Evolutionary conservation across 805 yeast species (phyloP).

Genomic region (Candida hispaniensis): DNA sequence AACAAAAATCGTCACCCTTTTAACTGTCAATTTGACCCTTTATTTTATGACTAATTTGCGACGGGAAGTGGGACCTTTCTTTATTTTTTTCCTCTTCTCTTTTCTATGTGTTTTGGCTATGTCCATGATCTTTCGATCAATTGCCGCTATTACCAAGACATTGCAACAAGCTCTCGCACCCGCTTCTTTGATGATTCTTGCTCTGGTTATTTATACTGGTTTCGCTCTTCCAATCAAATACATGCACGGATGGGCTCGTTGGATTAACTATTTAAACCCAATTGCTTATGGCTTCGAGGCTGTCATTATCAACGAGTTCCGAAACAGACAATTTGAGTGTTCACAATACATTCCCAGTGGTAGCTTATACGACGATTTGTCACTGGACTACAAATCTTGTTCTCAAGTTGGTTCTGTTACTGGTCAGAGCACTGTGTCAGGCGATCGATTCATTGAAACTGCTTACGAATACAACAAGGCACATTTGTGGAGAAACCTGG

Average conservation of each 20-base stretch:
- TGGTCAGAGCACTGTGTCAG: conserved; percentile 42
- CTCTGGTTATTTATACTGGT: conserved; percentile 36
- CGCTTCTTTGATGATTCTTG: conserved; percentile 34
- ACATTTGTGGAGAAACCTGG: conserved; percentile 56
- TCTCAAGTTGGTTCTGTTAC: conserved; percentile 44
- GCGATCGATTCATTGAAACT: conserved; percentile 38
- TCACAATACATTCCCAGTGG: conserved; percentile 37
- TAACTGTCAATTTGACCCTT: conserved; percentile 39
- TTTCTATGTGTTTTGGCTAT: conserved; percentile 38
- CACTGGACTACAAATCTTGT: conserved; percentile 38
- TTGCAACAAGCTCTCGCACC: conserved; percentile 38
- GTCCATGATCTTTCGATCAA: conserved; percentile 42
- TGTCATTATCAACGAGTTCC: conserved; percentile 38
- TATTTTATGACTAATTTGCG: conserved; percentile 48
- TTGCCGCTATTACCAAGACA: conserved; percentile 32
- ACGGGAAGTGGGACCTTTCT: conserved; percentile 45
- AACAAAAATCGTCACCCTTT: conserved; percentile 34
- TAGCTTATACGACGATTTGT: conserved; percentile 28
- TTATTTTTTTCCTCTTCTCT: conserved; percentile 38
- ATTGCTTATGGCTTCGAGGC: conserved; percentile 38
- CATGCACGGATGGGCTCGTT: conserved; percentile 42
- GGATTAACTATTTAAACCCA: conserved; percentile 41
- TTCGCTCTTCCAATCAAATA: conserved; percentile 36
- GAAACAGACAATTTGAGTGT: conserved; percentile 31
- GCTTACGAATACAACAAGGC: conserved; percentile 36